These are phyloP conservation scores for Verticillium dahliae DNA, from an alignment of 2,329 filamentous ascomycete species.

Conservation along the genomic window DNA sequence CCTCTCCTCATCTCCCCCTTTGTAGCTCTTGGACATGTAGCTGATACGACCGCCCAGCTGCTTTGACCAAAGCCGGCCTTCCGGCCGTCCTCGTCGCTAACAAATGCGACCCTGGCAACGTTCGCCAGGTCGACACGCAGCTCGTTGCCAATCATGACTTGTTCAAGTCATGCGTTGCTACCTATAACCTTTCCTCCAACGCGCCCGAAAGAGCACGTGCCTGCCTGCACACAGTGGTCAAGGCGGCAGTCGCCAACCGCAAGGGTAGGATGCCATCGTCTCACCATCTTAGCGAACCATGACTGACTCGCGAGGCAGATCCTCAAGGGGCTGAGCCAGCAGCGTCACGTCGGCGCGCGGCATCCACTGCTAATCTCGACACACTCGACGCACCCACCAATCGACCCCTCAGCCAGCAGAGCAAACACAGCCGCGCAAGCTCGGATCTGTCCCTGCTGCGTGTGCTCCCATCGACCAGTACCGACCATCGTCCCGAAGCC, in stretches of 20 bases:
- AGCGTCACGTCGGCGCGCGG: slow-evolving; percentile 46
- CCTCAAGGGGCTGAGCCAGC: slow-evolving; percentile 26
- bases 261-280: slow-evolving; percentile 50
- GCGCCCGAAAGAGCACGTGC: slow-evolving; percentile 66
- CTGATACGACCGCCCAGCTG: slow-evolving; percentile 45
- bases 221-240: slow-evolving; percentile 70
- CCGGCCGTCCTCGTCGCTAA: slow-evolving; percentile 79
- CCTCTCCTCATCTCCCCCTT: background rate
- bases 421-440: slow-evolving; percentile 63
- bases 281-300: background rate
- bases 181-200: slow-evolving; percentile 66
- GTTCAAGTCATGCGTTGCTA: slow-evolving; percentile 63
- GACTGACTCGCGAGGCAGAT: slow-evolving; percentile 4
- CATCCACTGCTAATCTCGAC: slow-evolving; percentile 57
- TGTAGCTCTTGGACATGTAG: background rate
- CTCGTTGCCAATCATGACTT: slow-evolving; percentile 54
- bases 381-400: slow-evolving; percentile 41
- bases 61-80: slow-evolving; percentile 63
- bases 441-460: slow-evolving; percentile 61
- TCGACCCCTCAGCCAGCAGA: slow-evolving; percentile 53
- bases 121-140: slow-evolving; percentile 65
- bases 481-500: slow-evolving; percentile 26
- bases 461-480: slow-evolving; percentile 36
- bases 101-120: slow-evolving; percentile 76
- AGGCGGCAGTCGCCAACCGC: slow-evolving; percentile 60